These are phyloP conservation scores for Aquilaria sinensis DNA, from an alignment of 345 rosid genomes.

Conservation along the genomic window DNA sequence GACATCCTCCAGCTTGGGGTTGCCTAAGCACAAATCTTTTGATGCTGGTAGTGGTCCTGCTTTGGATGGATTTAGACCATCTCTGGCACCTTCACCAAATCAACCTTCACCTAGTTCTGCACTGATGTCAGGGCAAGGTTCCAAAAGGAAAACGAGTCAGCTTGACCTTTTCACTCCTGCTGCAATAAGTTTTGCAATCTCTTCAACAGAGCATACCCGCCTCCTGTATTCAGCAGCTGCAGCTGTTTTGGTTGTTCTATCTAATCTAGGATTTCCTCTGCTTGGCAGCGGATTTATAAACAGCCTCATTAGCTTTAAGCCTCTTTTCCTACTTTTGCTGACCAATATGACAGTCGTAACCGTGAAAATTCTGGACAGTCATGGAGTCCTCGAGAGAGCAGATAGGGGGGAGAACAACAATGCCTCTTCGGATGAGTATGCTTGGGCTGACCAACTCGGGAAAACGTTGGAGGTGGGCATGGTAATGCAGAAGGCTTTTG, in stretches of 20 bases:
- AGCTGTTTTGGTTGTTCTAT: conserved; percentile 48
- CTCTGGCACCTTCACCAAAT: conserved; percentile 20
- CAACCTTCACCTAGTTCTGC: conserved; percentile 27
- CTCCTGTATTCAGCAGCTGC: conserved; percentile 37
- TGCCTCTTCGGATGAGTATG: conserved; percentile 19
- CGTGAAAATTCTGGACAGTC: conserved; percentile 27
- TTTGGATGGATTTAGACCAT: conserved; percentile 15
- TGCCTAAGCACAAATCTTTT: conserved; percentile 14
- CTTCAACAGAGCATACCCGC: conserved; percentile 42
- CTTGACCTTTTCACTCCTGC: conserved; percentile 31
- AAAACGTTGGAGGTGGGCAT: conserved; percentile 56
- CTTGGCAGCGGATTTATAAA: conserved; percentile 28
- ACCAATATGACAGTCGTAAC: conserved; percentile 57
- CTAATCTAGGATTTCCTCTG: conserved; percentile 48
- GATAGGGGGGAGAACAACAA: conserved; percentile 19
- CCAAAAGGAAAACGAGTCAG: conserved; percentile 1
- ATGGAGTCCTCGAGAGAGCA: conserved; percentile 17
- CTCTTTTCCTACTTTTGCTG: conserved; percentile 59
- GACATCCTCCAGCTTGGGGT: conserved; percentile 15
- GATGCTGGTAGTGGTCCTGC: conserved; percentile 18
- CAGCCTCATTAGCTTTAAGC: conserved; percentile 47
- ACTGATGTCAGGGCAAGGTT: conserved; percentile 16
- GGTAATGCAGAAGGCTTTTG: conserved; percentile 51
- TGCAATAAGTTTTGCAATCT: conserved; percentile 48
- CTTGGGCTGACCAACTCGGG: conserved; percentile 56